These are phyloP conservation scores for Psilocybe cyanescens DNA, from an alignment of 768 basidiomycete species.

Conservation along the genomic window DNA sequence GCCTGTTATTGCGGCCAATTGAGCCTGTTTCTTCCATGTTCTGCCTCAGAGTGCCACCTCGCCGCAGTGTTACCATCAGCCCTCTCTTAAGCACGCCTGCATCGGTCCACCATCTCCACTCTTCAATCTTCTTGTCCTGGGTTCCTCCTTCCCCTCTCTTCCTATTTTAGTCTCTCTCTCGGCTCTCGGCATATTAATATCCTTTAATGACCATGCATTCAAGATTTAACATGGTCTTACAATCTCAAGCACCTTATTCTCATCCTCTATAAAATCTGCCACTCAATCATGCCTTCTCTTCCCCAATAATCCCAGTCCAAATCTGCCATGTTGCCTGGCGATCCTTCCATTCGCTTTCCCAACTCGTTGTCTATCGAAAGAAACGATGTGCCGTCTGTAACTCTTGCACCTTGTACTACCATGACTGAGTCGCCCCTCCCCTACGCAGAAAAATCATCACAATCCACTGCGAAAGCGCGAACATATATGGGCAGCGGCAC, in stretches of 20 bases:
- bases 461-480: slow-evolving; percentile 9
- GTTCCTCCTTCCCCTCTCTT: slow-evolving; percentile 7
- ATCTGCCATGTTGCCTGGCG: not conserved
- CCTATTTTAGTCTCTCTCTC: slow-evolving; percentile 17
- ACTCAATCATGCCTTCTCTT: not conserved
- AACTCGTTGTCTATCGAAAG: not conserved
- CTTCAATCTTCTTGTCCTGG: not conserved
- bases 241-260: slow-evolving; percentile 2
- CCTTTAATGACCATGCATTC: slow-evolving; percentile 17
- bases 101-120: slow-evolving; percentile 6
- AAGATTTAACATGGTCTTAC: slow-evolving; percentile 15
- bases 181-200: slow-evolving; percentile 21
- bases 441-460: slow-evolving; percentile 17
- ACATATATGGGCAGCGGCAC: slow-evolving; percentile 52
- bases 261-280: slow-evolving; percentile 17
- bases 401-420: not conserved
- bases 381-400: not conserved
- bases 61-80: not conserved
- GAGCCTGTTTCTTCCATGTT: slow-evolving; percentile 4
- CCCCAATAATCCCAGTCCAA: not conserved
- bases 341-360: slow-evolving; percentile 3
- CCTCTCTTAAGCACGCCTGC: not conserved
- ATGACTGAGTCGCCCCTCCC: not conserved
- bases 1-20: not conserved
- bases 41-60: not conserved